These are phyloP conservation scores for Trichoderma citrinoviride DNA, from an alignment of 2,329 filamentous ascomycete species.

Conservation along the genomic window DNA sequence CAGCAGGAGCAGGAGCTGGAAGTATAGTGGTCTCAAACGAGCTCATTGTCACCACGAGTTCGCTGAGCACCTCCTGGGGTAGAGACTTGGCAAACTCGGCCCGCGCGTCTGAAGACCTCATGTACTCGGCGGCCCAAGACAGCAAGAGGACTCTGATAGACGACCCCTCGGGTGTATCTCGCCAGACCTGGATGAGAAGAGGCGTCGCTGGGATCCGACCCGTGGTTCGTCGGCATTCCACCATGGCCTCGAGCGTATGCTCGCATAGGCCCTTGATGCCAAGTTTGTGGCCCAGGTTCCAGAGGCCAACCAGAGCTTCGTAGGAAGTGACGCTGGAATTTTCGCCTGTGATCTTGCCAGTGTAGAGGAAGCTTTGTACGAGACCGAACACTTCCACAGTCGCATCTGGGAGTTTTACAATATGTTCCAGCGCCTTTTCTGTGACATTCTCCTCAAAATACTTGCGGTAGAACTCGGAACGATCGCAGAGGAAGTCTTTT, in stretches of 20 bases:
- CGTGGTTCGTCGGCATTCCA: conserved; percentile 52
- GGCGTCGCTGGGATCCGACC: conserved; percentile 56
- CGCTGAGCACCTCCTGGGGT: conserved; percentile 60
- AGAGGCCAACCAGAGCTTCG: conserved; percentile 53
- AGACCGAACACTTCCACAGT: conserved; percentile 53
- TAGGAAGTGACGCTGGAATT: conserved; percentile 48
- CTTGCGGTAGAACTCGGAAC: conserved; percentile 48
- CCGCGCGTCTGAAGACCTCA: conserved; percentile 54
- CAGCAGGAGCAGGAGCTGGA: neutral
- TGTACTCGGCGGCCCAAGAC: conserved; percentile 62
- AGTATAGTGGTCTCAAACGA: conserved; percentile 41
- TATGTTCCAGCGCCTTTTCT: conserved; percentile 46
- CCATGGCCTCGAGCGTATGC: conserved; percentile 56
- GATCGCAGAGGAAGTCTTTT: conserved; percentile 55
- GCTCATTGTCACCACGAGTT: conserved; percentile 62
- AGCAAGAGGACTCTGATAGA: conserved; percentile 57
- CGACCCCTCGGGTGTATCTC: conserved; percentile 59
- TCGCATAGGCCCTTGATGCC: conserved; percentile 56
- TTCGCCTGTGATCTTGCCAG: conserved; percentile 46
- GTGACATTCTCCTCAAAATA: conserved; percentile 41
- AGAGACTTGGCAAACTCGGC: conserved; percentile 59
- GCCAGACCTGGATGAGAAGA: conserved; percentile 60
- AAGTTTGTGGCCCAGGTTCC: conserved; percentile 55
- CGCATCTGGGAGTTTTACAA: conserved; percentile 50
- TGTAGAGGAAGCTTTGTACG: conserved; percentile 55